Conservation (phyloP, 2,329 filamentous ascomycete genomes). For the Meredithiella fracta region DNA sequence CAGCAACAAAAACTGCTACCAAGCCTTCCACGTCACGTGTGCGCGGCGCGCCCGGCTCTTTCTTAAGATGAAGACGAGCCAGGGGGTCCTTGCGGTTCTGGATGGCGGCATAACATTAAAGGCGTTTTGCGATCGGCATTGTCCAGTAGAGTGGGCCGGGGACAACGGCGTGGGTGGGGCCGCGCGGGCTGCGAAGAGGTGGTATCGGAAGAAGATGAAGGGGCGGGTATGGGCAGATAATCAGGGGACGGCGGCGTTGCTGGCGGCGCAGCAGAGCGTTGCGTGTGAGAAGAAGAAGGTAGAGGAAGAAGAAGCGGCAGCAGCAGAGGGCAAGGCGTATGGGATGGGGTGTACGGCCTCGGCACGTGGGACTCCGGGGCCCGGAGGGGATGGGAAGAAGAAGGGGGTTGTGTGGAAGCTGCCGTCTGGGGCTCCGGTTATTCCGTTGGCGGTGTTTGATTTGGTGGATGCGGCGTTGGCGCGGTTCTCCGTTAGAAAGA, state of each 20-base stretch:
- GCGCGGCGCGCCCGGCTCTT: conserved; percentile 75
- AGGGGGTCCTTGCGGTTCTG: conserved; percentile 60
- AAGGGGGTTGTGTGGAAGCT: conserved; percentile 51
- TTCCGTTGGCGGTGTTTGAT: conserved; percentile 75
- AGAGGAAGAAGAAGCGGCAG: not conserved
- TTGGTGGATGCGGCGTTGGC: conserved; percentile 69
- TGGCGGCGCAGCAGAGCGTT: conserved; percentile 52
- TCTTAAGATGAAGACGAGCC: conserved; percentile 89
- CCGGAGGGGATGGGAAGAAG: conserved; percentile 14
- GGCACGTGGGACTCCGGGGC: not conserved
- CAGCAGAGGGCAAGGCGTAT: not conserved
- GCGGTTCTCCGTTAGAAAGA: conserved; percentile 63
- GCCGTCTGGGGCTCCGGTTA: conserved; percentile 85
- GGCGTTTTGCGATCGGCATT: conserved; percentile 91
- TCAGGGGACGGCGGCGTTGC: conserved; percentile 62
- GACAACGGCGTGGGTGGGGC: conserved; percentile 72
- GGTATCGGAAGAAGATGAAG: conserved; percentile 79
- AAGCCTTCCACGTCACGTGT: conserved; percentile 94
- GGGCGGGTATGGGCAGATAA: conserved; percentile 85
- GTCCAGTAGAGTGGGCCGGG: conserved; percentile 70
- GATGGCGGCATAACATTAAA: conserved; percentile 72
- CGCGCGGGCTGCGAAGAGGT: conserved; percentile 68
- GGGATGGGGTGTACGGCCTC: not conserved
- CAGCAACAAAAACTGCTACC: conserved; percentile 91
- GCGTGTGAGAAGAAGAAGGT: not conserved